Evolutionary conservation across 2,329 filamentous ascomycete species (phyloP).

Genomic region (Ceratocystis colombiana): DNA sequence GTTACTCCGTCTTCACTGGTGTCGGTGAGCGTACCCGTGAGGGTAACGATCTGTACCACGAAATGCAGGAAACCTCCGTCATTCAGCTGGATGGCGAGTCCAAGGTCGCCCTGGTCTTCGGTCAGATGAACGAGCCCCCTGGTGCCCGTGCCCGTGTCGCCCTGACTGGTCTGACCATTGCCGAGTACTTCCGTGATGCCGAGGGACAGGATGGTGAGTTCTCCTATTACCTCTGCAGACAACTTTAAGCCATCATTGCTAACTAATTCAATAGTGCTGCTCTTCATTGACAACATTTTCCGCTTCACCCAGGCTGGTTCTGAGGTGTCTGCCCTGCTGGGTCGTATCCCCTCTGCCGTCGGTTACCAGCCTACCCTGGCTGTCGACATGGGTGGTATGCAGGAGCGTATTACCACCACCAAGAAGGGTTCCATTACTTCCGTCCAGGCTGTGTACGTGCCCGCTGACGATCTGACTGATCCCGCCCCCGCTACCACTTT

Average conservation of each 20-base stretch:
- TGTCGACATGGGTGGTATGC: constrained; percentile 98
- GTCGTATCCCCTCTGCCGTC: constrained; percentile 99
- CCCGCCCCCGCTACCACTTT: constrained; percentile 98
- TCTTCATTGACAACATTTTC: constrained; percentile 99
- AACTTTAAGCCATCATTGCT: background rate
- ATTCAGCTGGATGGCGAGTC: constrained; percentile 98
- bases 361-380: constrained; percentile 99
- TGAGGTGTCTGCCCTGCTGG: constrained; percentile 97
- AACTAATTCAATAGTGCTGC: constrained; percentile 54
- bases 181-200: constrained; percentile 69
- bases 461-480: constrained; percentile 99
- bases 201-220: constrained; percentile 75
- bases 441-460: constrained; percentile 99
- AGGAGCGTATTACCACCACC: constrained; percentile 99
- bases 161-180: constrained; percentile 74
- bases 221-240: constrained; percentile 6
- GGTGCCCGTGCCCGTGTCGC: constrained; percentile 99
- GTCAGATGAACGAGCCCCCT: constrained; percentile 99
- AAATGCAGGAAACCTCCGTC: constrained; percentile 99
- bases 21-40: constrained; percentile 99
- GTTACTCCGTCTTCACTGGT: constrained; percentile 99
- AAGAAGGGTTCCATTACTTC: constrained; percentile 99
- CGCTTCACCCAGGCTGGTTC: constrained; percentile 99
- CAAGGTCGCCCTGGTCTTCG: constrained; percentile 98
- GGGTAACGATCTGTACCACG: constrained; percentile 99